Evolutionary conservation across 805 yeast genomes (phyloP), one percentile per base, ranked within the genome.

Genomic region (Cyberlindnera mrakii): DNA sequence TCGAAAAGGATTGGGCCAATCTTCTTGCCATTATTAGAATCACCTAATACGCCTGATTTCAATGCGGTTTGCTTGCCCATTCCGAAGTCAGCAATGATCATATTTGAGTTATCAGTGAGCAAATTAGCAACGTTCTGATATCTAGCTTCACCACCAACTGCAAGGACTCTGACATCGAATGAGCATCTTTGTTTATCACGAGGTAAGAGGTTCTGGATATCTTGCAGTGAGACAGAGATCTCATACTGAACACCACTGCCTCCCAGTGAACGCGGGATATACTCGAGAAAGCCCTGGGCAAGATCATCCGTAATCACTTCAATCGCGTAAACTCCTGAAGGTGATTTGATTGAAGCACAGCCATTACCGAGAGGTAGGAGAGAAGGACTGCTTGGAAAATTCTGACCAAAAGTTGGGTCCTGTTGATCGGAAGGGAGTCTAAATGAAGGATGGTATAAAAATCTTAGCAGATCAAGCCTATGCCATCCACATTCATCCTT

Each of bases 401-500:
- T 42, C 20, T 56, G 44, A 3, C 54, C 50, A 31, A 55, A 58
- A 0, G 72, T 64, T 39, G 65, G 63, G 71, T 80, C 83, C 17
- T 63, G 51, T 44, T 59, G 64, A 57, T 88, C 96, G 5, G 68
- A 59, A 0, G 95, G 93, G 19, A 85, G 58, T 2, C 82, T 64
- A 61, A 91, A 90, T 0, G 86, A 76, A 6, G 85, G 95, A 62
- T 91, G 98, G 58, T 78, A 77, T 37, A 87, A 64, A 57, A 84
- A 91, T 56, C 96, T 71, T 37, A 86, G 54, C 32, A 85, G 61
- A 60, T 91, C 98, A 42, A 86, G 65, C 46, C 88, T 73, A 61
- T 91, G 82, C 98, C 98, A 91, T 19, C 78, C 80, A 54, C 96
- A 90, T 51, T 82, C 89, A 50, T 81, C 83, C 38, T 70, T 66